These are phyloP conservation scores for Ogataea pilisensis DNA, from an alignment of 805 yeast genomes.

Conservation along the genomic window DNA sequence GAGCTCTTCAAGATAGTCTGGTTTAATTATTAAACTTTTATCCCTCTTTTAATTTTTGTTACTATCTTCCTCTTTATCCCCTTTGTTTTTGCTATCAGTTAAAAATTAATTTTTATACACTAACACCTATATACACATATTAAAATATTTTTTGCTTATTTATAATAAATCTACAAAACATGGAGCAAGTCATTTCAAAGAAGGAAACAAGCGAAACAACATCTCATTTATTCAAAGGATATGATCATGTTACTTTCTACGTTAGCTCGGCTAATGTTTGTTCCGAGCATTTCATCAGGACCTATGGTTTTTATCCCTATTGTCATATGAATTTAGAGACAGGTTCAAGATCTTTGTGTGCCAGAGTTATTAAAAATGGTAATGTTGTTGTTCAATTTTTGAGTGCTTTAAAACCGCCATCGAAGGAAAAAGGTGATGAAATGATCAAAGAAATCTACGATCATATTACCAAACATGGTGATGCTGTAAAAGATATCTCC, in stretches of 20 bases:
- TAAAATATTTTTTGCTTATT: too few species aligned
- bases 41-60: too few species aligned
- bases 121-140: too few species aligned
- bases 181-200: background rate
- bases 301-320: constrained; percentile 59
- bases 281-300: constrained; percentile 48
- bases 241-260: constrained; percentile 65
- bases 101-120: too few species aligned
- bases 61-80: too few species aligned
- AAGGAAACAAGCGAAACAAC: too few species aligned
- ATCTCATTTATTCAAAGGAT: constrained; percentile 36
- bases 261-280: constrained; percentile 69
- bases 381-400: constrained; percentile 46
- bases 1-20: too few species aligned
- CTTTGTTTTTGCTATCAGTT: too few species aligned
- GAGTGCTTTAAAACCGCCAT: constrained; percentile 33
- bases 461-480: constrained; percentile 60
- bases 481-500: constrained; percentile 75
- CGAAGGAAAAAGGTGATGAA: constrained; percentile 6
- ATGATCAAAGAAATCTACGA: constrained; percentile 35
- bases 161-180: too few species aligned
- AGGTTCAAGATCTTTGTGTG: constrained; percentile 48
- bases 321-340: constrained; percentile 70
- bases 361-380: constrained; percentile 61
- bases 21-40: too few species aligned